Evolutionary conservation across 768 basidiomycete species (phyloP), one percentile per base, ranked within the genome.

Genomic region (Mrakia gelida): DNA sequence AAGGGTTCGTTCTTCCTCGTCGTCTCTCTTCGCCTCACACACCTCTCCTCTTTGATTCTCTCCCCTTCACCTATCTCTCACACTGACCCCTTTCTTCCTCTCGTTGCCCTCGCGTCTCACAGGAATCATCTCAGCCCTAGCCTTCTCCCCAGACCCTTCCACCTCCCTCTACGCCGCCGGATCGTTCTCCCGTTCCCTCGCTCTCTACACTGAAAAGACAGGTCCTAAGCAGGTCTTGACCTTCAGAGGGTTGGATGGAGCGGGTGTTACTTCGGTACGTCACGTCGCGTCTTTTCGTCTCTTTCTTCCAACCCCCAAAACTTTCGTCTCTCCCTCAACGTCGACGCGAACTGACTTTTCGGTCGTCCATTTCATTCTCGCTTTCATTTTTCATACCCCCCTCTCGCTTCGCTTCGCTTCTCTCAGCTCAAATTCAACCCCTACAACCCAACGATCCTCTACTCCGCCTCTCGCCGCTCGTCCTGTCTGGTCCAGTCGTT

Each of bases 111-210:
- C 41, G 16, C 23, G 34, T 16, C 23, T 2, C 32, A 9, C 75
- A 94, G 94, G 95, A 0, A 93, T 98, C 79, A 88, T 98, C 62
- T 94, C 95, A 6, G 85, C 93, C 0, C 85, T 98, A 7, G 89
- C 92, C 0, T 94, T 97, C 83, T 90, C 89, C 26, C 87, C 90
- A 0, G 89, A 89, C 21, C 67, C 67, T 41, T 65, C 86, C 88
- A 49, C 85, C 86, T 0, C 89, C 59, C 85, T 91, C 21, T 95
- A 90, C 80, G 94, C 94, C 0, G 94, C 92, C 10, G 94, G 94
- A 0, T 91, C 89, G 9, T 88, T 93, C 15, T 81, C 86, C 0
- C 85, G 86, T 5, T 79, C 80, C 1, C 81, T 85, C 9, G 82
- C 82, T 1, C 75, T 86, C 3, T 87, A 87, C 80, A 61, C 86